Evolutionary conservation across 2,329 filamentous ascomycete genomes (phyloP).

Genomic region (Neopestalotiopsis sp.): DNA sequence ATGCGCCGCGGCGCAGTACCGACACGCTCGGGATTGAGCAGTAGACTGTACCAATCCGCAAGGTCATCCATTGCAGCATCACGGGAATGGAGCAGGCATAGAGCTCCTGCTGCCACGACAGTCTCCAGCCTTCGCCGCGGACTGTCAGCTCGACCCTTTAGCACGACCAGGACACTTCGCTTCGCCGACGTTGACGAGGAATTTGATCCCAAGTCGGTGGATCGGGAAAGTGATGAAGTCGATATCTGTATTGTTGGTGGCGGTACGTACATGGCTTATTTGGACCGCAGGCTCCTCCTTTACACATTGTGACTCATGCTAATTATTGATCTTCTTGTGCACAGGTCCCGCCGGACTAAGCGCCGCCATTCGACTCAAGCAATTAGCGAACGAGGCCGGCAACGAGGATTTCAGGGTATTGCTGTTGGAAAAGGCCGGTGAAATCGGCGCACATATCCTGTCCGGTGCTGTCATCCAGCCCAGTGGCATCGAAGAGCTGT

Average conservation of each 20-base stretch:
- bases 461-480: constrained; percentile 96
- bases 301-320: constrained; percentile 2
- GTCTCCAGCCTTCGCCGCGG: constrained; percentile 22
- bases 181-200: constrained; percentile 50
- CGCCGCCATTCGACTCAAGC: constrained; percentile 93
- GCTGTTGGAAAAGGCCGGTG: constrained; percentile 91
- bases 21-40: constrained; percentile 26
- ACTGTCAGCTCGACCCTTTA: constrained; percentile 40
- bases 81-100: constrained; percentile 24
- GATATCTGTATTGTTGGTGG: constrained; percentile 97
- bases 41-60: constrained; percentile 26
- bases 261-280: constrained; percentile 51
- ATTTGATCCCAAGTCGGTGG: constrained; percentile 72
- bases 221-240: constrained; percentile 90
- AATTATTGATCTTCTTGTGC: constrained; percentile 15
- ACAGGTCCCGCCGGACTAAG: constrained; percentile 86
- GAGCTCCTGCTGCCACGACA: constrained; percentile 19
- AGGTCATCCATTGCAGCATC: constrained; percentile 28
- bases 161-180: constrained; percentile 37
- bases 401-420: constrained; percentile 96
- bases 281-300: neutral
- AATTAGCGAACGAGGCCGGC: constrained; percentile 90
- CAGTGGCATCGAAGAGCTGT: constrained; percentile 82
- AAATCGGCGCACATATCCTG: constrained; percentile 92
- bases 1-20: constrained; percentile 32